phyloP scores from a whole-genome alignment of 805 yeast species.

The Yarrowia deformans region DNA sequence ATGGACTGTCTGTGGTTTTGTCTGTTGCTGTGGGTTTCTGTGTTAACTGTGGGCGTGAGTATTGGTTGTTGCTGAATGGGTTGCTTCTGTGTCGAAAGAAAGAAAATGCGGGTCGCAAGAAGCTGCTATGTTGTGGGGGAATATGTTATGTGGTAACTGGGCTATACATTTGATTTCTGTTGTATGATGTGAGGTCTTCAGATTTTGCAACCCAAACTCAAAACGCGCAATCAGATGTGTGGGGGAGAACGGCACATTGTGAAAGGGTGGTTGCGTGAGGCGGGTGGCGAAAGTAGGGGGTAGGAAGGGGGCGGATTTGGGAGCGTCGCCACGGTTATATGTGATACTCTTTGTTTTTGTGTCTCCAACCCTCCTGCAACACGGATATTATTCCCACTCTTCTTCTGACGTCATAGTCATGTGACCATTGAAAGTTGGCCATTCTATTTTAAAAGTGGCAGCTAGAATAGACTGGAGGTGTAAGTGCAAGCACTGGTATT shows the following conservation, averaged over 20 bases:
- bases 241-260: not conserved
- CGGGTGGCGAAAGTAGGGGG: not conserved
- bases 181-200: slow-evolving; percentile 37
- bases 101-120: slow-evolving; percentile 5
- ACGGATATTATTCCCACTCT: not conserved
- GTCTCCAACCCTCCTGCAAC: not conserved
- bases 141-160: not conserved
- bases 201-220: slow-evolving; percentile 37
- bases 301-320: no score
- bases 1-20: no score
- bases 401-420: slow-evolving; percentile 33
- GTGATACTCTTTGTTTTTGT: not conserved
- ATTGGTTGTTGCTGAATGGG: not conserved
- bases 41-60: no score
- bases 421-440: slow-evolving; percentile 1
- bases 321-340: not conserved
- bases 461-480: no score
- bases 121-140: slow-evolving; percentile 5
- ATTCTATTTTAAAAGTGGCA: no score
- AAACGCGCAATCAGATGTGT: slow-evolving; percentile 37
- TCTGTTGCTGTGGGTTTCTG: no score
- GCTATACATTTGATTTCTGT: slow-evolving; percentile 10
- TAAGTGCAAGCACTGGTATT: no score
- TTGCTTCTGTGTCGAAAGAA: slow-evolving; percentile 11
- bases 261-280: not conserved